Base-by-base conservation (phyloP, 345 rosid genomes). In the Crucihimalaya himalaica region DNA sequence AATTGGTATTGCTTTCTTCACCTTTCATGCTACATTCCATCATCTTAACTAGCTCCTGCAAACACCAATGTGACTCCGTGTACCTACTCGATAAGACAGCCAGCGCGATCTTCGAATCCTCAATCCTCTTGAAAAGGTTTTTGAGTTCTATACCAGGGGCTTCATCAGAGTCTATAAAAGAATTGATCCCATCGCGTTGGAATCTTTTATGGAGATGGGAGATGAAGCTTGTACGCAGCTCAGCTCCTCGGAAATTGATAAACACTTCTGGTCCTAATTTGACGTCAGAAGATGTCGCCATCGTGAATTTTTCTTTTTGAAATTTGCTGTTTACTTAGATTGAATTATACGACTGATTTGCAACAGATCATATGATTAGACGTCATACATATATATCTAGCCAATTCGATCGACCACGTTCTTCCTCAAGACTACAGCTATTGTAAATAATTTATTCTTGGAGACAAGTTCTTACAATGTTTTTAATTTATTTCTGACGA, bases 201-300 rank as follows among this genome's bases (percentile, higher is more conserved):
- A 73, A n/a, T 6, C 0, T 15, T 0, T 0, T 0, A 20, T 20
- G 8, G 61, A 79, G 81, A 37, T 79, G 72, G 13, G 62, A 27
- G 9, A 66, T 0, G 43, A 79, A 43, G 18, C 9, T 10, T 0
- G 12, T 29, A 7, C 81, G 70, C 6, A 50, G 23, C 66, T 73
- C 78, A 0, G 0, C 32, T 28, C 81, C 78, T 27, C 81, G 72
- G 42, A 73, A 79, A 14, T 75, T 79, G 28, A 79, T 52, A 47
- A 79, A 79, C 42, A 79, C 78, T 45, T 55, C 10, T 37, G 67
- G n/a, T n/a, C n/a, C n/a, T n/a, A n/a, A 18, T 3, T 39, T 39
- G 45, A 39, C 45, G 45, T 39, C n/a, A 1, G 43, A 39, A 39
- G 43, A 12, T 37, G 42, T 37, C 42, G 6, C 42, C 42, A 37